Base-by-base conservation (phyloP, 2,329 filamentous ascomycete species). In the Blastomyces parvus region DNA sequence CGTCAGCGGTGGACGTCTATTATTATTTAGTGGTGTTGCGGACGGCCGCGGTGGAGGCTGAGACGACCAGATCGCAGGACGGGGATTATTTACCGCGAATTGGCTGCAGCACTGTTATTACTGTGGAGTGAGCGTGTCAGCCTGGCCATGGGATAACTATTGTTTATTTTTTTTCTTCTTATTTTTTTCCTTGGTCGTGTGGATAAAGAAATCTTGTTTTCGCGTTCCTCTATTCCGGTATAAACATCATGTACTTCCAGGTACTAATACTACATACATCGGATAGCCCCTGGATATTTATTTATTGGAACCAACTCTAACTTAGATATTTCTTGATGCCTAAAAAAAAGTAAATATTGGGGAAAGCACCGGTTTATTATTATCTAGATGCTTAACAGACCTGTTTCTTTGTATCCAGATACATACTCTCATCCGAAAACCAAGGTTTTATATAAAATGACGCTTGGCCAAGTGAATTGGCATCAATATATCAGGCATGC, bases 1-100 rank as follows among this genome's bases (percentile, higher is more conserved):
- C 27, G 53, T 40, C 17, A 59, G 53, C 17, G 25, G 64, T 30
- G 42, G 57, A 33, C 60, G 62, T 60, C n/a, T n/a, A n/a, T n/a
- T n/a, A n/a, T n/a, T n/a, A n/a, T n/a, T 52, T 53, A 53, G 13
- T 25, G 59, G 46, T 58, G 59, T 33, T 56, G 62, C 30, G 53
- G 62, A 42, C 25, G 22, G 19, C 22, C 1, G 2, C n/a, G 53
- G 30, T 57, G 33, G 33, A 13, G 53, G 33, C 33, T 57, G 33
- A 38, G 22, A 22, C 3, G n/a, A 38, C 9, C 19, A n/a, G 3
- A 19, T 42, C 40, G 3, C 25, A 13, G 52, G 14, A 14, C 0
- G 3, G 5, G 9, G 0, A 33, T 55, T 13, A 4, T 7, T 1
- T 1, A 33, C 1, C 17, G 27, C 27, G 33, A n/a, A 30, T 11